Conservation (phyloP, 805 yeast species). For the Ogataea saltuana region DNA sequence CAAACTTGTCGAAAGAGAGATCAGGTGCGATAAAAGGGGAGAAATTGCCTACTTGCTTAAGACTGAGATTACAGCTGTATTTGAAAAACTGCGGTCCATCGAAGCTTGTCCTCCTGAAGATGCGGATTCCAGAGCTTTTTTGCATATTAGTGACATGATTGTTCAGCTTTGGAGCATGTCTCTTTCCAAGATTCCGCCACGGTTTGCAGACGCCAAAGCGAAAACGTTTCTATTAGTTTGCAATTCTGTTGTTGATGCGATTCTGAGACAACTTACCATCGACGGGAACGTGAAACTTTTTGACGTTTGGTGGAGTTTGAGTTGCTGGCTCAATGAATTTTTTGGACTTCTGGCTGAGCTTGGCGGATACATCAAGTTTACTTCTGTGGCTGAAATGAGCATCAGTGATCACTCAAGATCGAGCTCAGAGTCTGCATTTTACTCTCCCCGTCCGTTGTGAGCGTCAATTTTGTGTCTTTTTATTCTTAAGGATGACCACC, state of each 20-base stretch:
- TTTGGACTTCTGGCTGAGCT: constrained; percentile 65
- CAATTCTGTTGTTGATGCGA: constrained; percentile 55
- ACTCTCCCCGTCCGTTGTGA: constrained; percentile 11
- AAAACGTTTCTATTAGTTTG: constrained; percentile 54
- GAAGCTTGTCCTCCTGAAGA: constrained; percentile 7
- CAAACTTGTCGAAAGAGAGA: constrained; percentile 18
- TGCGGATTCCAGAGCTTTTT: constrained; percentile 5
- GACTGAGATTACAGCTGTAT: constrained; percentile 34
- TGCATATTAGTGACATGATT: constrained; percentile 16
- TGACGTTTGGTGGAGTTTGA: constrained; percentile 73
- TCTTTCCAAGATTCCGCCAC: constrained; percentile 26
- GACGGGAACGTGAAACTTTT: constrained; percentile 55
- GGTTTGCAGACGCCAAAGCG: constrained; percentile 54
- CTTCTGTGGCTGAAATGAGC: constrained; percentile 16
- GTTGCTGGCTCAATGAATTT: constrained; percentile 79
- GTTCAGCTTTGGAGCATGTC: constrained; percentile 17
- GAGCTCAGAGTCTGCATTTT: constrained; percentile 17
- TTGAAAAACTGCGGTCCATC: constrained; percentile 11
- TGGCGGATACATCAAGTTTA: constrained; percentile 50
- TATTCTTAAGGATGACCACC: neutral
- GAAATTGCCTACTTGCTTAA: constrained; percentile 37
- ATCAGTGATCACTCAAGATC: constrained; percentile 17
- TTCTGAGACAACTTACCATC: constrained; percentile 61
- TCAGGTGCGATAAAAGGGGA: constrained; percentile 19
- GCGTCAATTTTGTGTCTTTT: neutral